Conservation (phyloP, 164 flowering plant genomes). For the Magnolia changhungtana region DNA sequence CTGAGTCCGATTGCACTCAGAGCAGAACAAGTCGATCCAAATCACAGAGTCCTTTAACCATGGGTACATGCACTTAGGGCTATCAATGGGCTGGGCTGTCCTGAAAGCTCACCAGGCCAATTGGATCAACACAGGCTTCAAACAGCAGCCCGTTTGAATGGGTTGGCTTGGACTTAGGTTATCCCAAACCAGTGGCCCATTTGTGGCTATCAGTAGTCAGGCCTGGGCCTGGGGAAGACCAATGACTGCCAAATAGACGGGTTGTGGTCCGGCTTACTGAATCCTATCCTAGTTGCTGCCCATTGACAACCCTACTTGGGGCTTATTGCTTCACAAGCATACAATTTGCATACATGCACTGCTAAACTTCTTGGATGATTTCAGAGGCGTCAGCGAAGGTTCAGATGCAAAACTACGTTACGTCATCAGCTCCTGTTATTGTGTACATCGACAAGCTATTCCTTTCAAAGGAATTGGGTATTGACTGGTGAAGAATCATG, state of each 20-base stretch:
- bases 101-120: neutral
- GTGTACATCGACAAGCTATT: conserved; percentile 62
- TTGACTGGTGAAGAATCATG: conserved; percentile 59
- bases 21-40: no score
- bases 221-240: neutral
- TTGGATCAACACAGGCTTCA: neutral
- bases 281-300: no score
- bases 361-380: conserved; percentile 18
- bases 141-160: neutral
- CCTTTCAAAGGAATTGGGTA: conserved; percentile 60
- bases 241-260: no score
- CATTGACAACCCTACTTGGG: no score
- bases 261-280: no score
- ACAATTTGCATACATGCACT: neutral
- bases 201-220: neutral
- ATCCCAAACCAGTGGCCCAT: neutral
- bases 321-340: no score
- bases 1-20: no score
- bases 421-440: conserved; percentile 57
- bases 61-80: neutral
- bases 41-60: no score
- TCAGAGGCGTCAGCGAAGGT: conserved; percentile 69
- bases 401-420: conserved; percentile 67
- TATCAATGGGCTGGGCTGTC: neutral
- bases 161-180: neutral